phyloP scores from a whole-genome alignment of 1,139 yeast genomes.

The Hanseniaspora gamundiae region DNA sequence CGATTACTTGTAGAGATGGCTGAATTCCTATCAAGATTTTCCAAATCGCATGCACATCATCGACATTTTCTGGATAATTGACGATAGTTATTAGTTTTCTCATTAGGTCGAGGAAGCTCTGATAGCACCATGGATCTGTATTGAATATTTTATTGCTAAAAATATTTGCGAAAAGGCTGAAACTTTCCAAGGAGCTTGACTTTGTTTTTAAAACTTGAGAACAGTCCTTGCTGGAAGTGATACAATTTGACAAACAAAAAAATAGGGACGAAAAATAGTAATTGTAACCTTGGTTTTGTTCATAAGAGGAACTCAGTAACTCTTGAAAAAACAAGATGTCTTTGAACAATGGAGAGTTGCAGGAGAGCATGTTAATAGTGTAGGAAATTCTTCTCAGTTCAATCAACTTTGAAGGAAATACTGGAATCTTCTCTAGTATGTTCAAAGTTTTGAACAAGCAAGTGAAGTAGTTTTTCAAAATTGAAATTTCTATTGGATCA shows the following conservation, averaged over 20 bases:
- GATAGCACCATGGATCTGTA: constrained; percentile 22
- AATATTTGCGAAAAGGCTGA: constrained; percentile 4
- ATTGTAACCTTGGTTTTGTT: neutral
- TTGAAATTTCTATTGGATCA: too few species aligned
- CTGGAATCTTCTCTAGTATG: constrained; percentile 4
- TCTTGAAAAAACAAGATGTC: constrained; percentile 1
- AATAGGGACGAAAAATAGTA: constrained; percentile 3
- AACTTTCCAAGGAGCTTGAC: neutral
- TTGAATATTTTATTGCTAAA: constrained; percentile 1
- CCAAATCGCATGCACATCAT: constrained; percentile 10
- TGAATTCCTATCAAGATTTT: constrained; percentile 7
- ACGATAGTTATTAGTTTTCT: constrained; percentile 18
- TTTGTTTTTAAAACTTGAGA: constrained; percentile 8
- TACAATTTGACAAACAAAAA: constrained; percentile 19
- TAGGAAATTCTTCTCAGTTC: constrained; percentile 17
- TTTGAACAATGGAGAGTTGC: constrained; percentile 1
- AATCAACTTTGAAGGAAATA: constrained; percentile 19
- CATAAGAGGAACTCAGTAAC: neutral
- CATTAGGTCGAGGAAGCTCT: constrained; percentile 21
- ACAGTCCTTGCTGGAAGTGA: constrained; percentile 14
- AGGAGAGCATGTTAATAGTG: constrained; percentile 3
- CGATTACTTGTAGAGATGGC: constrained; percentile 13
- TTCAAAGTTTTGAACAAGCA: neutral
- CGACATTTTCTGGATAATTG: constrained; percentile 9
- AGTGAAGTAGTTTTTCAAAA: neutral